These are phyloP conservation scores for Penicillium arizonense DNA, from an alignment of 495 filamentous ascomycete species.

Conservation along the genomic window DNA sequence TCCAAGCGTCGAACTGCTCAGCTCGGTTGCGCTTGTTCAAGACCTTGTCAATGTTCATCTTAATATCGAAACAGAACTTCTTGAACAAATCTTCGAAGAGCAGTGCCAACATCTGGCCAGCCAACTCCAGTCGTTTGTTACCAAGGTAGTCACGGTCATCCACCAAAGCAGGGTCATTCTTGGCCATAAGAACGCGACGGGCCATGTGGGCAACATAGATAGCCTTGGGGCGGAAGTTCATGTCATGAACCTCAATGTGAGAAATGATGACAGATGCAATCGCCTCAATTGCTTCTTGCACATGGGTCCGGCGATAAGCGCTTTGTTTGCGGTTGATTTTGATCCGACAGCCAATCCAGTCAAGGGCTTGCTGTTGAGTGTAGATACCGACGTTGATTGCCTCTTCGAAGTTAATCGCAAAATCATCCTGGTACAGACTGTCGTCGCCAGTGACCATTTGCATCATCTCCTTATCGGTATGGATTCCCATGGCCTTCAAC, in stretches of 20 bases:
- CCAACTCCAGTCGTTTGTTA: conserved; percentile 93
- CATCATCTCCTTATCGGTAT: conserved; percentile 91
- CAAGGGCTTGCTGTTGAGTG: conserved; percentile 92
- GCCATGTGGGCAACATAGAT: conserved; percentile 96
- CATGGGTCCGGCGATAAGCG: conserved; percentile 62
- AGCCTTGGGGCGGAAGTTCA: conserved; percentile 93
- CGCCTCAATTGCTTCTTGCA: conserved; percentile 87
- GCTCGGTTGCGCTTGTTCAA: conserved; percentile 86
- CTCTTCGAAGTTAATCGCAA: conserved; percentile 92
- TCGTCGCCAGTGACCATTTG: conserved; percentile 83
- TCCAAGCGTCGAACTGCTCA: conserved; percentile 78
- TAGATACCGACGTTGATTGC: conserved; percentile 74
- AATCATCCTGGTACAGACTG: conserved; percentile 84
- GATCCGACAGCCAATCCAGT: conserved; percentile 81
- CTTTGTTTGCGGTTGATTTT: conserved; percentile 72
- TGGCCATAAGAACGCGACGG: conserved; percentile 88
- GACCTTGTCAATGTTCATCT: conserved; percentile 88
- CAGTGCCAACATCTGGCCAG: conserved; percentile 89
- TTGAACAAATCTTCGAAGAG: conserved; percentile 98
- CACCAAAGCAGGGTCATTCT: conserved; percentile 80
- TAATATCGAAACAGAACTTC: conserved; percentile 82
- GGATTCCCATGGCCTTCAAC: conserved; percentile 90
- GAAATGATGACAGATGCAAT: conserved; percentile 88
- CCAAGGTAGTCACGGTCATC: conserved; percentile 98
- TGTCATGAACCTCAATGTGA: conserved; percentile 82